These are phyloP conservation scores for Ilyonectria sp. DNA, from an alignment of 2,329 filamentous ascomycete genomes.

Conservation along the genomic window DNA sequence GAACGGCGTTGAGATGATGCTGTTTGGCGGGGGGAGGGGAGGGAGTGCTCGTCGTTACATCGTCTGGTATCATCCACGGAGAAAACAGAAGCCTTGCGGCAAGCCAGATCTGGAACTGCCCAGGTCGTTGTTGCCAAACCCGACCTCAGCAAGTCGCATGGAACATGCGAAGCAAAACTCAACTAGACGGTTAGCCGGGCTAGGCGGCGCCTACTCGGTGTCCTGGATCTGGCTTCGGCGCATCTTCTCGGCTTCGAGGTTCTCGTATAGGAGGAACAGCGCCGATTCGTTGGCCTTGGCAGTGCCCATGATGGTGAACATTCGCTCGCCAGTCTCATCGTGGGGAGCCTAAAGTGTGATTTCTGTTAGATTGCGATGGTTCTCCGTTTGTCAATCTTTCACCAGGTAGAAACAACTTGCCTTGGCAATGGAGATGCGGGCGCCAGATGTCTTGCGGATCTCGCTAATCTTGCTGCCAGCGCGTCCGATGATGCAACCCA, in stretches of 20 bases:
- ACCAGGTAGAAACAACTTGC: slow-evolving; percentile 55
- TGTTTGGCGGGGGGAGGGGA: slow-evolving; percentile 36
- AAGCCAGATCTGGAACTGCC: slow-evolving; percentile 73
- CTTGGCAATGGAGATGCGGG: slow-evolving; percentile 98
- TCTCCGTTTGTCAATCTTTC: not conserved
- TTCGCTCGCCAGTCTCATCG: slow-evolving; percentile 96
- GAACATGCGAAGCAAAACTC: slow-evolving; percentile 51
- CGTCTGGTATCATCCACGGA: slow-evolving; percentile 62
- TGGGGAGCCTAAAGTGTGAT: slow-evolving; percentile 78
- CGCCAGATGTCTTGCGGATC: slow-evolving; percentile 96
- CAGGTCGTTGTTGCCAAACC: slow-evolving; percentile 65
- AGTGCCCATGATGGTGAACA: slow-evolving; percentile 99
- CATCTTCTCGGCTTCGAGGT: slow-evolving; percentile 99
- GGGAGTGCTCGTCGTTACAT: slow-evolving; percentile 58
- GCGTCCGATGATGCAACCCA: slow-evolving; percentile 98
- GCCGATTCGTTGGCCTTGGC: slow-evolving; percentile 95
- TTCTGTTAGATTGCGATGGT: slow-evolving; percentile 5
- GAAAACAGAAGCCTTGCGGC: slow-evolving; percentile 73
- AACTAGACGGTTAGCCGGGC: slow-evolving; percentile 25
- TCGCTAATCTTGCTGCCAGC: slow-evolving; percentile 98
- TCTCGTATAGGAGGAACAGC: slow-evolving; percentile 96
- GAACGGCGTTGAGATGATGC: slow-evolving; percentile 42
- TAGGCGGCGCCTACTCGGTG: slow-evolving; percentile 60
- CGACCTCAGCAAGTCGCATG: slow-evolving; percentile 55
- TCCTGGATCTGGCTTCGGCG: slow-evolving; percentile 85